These are phyloP conservation scores for Venturia pyrina DNA, from an alignment of 2,329 filamentous ascomycete species.

Conservation along the genomic window DNA sequence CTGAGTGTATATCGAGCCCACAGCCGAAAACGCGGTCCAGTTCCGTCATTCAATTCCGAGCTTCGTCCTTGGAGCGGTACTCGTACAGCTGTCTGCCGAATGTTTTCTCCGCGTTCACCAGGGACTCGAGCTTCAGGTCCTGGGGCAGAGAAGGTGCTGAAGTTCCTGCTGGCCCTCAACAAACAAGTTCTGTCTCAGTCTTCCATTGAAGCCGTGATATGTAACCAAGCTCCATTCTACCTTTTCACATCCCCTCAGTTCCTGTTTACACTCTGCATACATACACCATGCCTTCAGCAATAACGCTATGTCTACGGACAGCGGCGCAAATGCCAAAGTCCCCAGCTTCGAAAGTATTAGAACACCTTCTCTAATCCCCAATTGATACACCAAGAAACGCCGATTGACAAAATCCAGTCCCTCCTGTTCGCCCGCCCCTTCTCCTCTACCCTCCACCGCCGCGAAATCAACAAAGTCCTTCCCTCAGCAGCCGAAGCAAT, in stretches of 20 bases:
- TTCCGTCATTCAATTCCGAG: not conserved
- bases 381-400: not conserved
- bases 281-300: slow-evolving; percentile 11
- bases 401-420: not conserved
- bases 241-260: not conserved
- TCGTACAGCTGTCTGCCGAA: not conserved
- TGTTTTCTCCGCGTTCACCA: not conserved
- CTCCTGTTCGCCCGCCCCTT: slow-evolving; percentile 19
- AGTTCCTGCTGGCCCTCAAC: not conserved
- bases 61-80: not conserved
- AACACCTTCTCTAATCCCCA: not conserved
- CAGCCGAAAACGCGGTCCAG: not conserved
- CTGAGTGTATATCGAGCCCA: not conserved
- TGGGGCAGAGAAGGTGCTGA: slow-evolving; percentile 1
- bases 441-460: slow-evolving; percentile 16
- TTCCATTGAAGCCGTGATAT: not conserved
- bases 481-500: slow-evolving; percentile 56
- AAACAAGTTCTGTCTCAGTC: not conserved
- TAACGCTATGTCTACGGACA: slow-evolving; percentile 12
- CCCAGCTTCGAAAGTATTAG: slow-evolving; percentile 2
- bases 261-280: not conserved
- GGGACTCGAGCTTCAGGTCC: not conserved
- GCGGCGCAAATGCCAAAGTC: slow-evolving; percentile 12
- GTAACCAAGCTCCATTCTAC: not conserved
- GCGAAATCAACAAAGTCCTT: slow-evolving; percentile 22